Evolutionary conservation across 176 grass and related monocot genomes (phyloP).

Genomic region (Microstegium vimineum): DNA sequence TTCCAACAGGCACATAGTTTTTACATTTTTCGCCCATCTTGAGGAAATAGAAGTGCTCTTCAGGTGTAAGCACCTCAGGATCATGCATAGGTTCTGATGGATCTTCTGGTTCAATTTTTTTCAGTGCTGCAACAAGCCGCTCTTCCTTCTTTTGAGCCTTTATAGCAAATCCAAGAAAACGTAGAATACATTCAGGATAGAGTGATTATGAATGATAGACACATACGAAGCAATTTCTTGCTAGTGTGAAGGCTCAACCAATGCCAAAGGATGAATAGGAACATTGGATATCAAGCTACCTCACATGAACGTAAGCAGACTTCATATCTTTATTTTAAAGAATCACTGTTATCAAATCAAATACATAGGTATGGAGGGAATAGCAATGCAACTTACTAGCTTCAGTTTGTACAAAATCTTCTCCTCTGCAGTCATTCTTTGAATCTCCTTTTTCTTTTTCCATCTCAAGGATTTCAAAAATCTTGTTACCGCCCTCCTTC

Average conservation of each 20-base stretch:
- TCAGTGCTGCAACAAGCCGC: conserved; percentile 59
- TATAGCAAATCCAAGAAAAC: conserved; percentile 6
- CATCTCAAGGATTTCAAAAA: conserved; percentile 92
- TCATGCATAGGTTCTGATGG: conserved; percentile 73
- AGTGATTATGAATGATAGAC: background rate
- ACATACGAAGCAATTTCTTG: background rate
- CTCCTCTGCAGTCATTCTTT: conserved; percentile 92
- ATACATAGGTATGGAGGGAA: background rate
- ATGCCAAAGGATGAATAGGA: conserved; percentile 12
- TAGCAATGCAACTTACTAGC: conserved; percentile 42
- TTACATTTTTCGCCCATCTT: conserved; percentile 96
- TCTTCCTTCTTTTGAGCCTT: conserved; percentile 83
- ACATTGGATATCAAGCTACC: background rate
- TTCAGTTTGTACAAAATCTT: conserved; percentile 91
- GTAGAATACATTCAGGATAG: background rate
- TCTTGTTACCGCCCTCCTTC: conserved; percentile 75
- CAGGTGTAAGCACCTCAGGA: conserved; percentile 83
- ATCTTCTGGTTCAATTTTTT: conserved; percentile 86
- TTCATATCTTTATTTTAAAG: background rate
- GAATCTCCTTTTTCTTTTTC: conserved; percentile 91
- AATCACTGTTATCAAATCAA: background rate
- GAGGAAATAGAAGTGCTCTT: conserved; percentile 93
- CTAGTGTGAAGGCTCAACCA: background rate
- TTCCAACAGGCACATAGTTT: conserved; percentile 96
- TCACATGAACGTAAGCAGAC: background rate